phyloP scores from a whole-genome alignment of 1,284 basidiomycete species.

The Cerioporus squamosus region DNA sequence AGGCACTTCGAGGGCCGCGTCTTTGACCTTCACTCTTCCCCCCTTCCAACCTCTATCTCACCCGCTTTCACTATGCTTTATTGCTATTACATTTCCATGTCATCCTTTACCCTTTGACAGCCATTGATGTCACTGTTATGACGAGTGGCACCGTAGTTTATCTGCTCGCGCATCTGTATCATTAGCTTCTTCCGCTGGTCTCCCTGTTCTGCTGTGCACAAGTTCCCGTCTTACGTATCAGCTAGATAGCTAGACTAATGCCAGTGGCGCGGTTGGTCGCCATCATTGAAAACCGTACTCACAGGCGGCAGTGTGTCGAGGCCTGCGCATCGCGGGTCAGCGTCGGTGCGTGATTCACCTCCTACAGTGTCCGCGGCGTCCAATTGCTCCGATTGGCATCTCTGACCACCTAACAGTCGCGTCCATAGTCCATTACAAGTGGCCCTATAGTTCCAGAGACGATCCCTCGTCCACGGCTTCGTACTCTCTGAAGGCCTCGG shows the following conservation, averaged over 20 bases:
- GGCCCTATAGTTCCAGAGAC: not conserved
- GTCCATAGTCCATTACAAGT: not conserved
- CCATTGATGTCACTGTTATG: not conserved
- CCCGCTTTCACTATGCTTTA: not conserved
- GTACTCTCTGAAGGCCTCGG: conserved; percentile 12
- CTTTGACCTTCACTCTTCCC: not conserved
- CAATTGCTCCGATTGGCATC: no score
- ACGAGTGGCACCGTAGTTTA: not conserved
- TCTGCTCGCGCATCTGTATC: conserved; percentile 15
- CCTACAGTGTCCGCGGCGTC: no score
- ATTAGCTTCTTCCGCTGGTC: conserved; percentile 13
- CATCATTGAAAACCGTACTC: not conserved
- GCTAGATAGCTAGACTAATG: conserved; percentile 15
- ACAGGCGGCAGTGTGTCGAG: no score
- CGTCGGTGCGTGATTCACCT: no score
- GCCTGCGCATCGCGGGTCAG: no score
- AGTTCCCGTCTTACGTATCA: not conserved
- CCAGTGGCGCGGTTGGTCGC: conserved; percentile 9
- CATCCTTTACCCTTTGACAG: not conserved
- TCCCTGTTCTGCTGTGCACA: conserved; percentile 10
- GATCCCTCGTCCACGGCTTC: not conserved
- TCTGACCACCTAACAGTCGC: no score
- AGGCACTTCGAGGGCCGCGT: not conserved
- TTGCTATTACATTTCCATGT: not conserved
- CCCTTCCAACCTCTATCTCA: not conserved